phyloP scores from a whole-genome alignment of 768 basidiomycete genomes.

The Naganishia kalamii region DNA sequence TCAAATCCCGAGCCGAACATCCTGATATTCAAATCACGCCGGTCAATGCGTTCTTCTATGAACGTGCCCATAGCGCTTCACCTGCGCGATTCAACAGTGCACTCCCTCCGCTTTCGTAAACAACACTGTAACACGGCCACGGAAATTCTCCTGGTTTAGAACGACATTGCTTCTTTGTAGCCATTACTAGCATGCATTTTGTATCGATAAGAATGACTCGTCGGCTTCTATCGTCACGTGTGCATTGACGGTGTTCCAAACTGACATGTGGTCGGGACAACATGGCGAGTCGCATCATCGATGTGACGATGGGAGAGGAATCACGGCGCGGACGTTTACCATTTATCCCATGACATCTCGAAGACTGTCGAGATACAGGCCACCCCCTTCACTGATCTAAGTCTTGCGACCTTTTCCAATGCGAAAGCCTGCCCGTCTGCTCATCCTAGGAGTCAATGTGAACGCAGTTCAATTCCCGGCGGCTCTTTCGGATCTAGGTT shows the following conservation, averaged over 20 bases:
- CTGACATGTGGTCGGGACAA: too few species aligned
- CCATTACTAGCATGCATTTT: too few species aligned
- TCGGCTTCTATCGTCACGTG: too few species aligned
- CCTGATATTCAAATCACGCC: conserved; percentile 11
- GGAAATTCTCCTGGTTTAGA: background rate
- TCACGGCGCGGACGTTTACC: too few species aligned
- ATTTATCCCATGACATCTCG: too few species aligned
- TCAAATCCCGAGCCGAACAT: conserved; percentile 3
- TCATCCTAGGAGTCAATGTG: background rate
- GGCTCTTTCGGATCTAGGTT: background rate
- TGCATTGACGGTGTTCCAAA: too few species aligned
- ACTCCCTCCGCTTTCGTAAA: background rate
- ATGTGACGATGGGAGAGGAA: too few species aligned
- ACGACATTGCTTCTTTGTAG: too few species aligned
- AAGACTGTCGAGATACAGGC: too few species aligned
- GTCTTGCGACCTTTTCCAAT: background rate
- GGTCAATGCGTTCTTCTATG: conserved; percentile 9
- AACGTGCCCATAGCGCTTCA: conserved; percentile 9
- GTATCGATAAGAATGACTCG: too few species aligned
- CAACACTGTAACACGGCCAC: background rate
- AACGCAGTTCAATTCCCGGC: background rate
- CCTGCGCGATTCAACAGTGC: conserved; percentile 3
- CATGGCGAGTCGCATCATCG: too few species aligned
- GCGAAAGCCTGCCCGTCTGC: background rate
- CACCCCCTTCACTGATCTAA: too few species aligned